These are phyloP conservation scores for Clausena lansium DNA, from an alignment of 345 rosid genomes.

Conservation along the genomic window DNA sequence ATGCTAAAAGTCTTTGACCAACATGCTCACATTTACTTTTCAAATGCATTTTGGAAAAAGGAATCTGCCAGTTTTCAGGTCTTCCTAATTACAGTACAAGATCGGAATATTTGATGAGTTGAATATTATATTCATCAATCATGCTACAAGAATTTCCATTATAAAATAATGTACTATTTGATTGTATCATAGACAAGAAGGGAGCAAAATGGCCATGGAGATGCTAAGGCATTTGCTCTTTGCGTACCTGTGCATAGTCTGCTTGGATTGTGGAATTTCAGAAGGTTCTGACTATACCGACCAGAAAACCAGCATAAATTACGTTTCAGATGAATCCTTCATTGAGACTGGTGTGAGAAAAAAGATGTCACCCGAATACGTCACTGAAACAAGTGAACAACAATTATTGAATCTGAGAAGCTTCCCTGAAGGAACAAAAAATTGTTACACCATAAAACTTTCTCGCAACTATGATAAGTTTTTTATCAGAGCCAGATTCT, in stretches of 20 bases:
- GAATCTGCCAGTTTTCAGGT: too few relatives aligned
- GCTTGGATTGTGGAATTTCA: constrained; percentile 25
- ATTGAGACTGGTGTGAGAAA: neutral
- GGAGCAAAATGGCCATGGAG: neutral
- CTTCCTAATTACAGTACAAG: neutral
- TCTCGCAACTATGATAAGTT: neutral
- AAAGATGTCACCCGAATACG: neutral
- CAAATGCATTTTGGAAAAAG: neutral
- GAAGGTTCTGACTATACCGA: neutral
- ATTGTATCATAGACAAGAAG: neutral
- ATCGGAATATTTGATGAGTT: neutral
- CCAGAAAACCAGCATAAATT: neutral
- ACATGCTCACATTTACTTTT: neutral
- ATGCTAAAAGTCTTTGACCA: neutral
- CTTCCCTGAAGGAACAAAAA: constrained; percentile 27
- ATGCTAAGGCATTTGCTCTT: neutral
- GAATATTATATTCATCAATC: neutral
- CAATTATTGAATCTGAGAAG: constrained; percentile 6
- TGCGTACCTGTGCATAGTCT: neutral
- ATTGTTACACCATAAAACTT: constrained; percentile 20
- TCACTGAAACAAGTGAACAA: too few relatives aligned
- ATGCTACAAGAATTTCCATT: neutral
- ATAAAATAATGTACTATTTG: too few relatives aligned
- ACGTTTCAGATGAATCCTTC: constrained; percentile 15
- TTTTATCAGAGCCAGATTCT: constrained; percentile 19